Evolutionary conservation across 1,139 yeast species (phyloP).

Genomic region (Nakaseomyces kungkrabaensis): DNA sequence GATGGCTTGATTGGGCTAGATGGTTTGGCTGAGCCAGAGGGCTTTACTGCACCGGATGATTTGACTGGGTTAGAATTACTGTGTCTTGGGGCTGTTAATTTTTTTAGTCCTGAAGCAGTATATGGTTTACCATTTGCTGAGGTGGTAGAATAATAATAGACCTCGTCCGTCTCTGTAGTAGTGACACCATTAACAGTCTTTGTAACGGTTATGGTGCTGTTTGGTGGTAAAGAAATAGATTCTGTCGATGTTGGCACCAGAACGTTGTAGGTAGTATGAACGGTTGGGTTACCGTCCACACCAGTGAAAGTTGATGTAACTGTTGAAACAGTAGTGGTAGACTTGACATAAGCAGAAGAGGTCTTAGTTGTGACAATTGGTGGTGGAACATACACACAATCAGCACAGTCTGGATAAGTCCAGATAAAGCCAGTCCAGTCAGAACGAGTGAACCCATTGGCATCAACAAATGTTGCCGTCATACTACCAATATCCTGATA

Average conservation of each 20-base stretch:
- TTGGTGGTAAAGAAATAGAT: not conserved
- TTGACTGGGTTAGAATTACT: too few relatives aligned
- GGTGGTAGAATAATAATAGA: not conserved
- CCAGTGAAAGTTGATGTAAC: not conserved
- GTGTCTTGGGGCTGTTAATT: too few relatives aligned
- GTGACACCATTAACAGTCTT: not conserved
- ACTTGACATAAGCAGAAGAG: not conserved
- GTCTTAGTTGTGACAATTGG: not conserved
- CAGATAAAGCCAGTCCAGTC: not conserved
- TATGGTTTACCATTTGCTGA: not conserved
- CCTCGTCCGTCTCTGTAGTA: not conserved
- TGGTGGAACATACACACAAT: not conserved
- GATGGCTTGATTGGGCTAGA: too few relatives aligned
- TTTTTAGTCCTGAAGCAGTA: not conserved
- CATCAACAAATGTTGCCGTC: not conserved
- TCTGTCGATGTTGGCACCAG: not conserved
- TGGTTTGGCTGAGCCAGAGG: too few relatives aligned
- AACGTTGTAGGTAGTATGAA: not conserved
- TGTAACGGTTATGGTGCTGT: not conserved
- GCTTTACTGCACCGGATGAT: too few relatives aligned
- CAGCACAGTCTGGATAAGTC: not conserved
- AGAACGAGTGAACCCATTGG: not conserved
- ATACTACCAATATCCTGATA: not conserved
- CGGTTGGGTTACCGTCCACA: not conserved
- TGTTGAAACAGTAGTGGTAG: not conserved